These are phyloP conservation scores for Hymenoscyphus fructigenus DNA, from an alignment of 2,329 filamentous ascomycete species.

Conservation along the genomic window DNA sequence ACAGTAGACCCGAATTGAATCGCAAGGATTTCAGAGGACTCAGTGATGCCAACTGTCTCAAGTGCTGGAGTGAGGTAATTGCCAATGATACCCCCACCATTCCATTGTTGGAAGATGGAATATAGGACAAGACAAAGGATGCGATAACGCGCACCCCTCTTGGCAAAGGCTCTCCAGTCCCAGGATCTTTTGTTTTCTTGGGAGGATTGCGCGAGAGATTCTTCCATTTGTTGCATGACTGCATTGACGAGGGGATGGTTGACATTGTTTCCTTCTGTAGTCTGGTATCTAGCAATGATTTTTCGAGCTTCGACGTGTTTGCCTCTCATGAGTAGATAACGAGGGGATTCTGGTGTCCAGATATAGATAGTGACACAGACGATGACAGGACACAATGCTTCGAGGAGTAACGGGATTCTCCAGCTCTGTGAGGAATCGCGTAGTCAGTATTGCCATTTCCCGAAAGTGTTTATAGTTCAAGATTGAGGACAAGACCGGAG, in stretches of 20 bases:
- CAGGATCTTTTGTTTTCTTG: constrained; percentile 40
- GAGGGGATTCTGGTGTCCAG: constrained; percentile 36
- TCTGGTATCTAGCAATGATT: constrained; percentile 47
- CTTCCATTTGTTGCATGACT: constrained; percentile 34
- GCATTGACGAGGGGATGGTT: constrained; percentile 26
- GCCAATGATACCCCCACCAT: constrained; percentile 30
- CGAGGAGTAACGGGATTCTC: constrained; percentile 32
- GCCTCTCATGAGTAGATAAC: constrained; percentile 40
- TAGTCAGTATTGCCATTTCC: too few species aligned
- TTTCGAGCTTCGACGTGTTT: constrained; percentile 37
- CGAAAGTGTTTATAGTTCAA: too few species aligned
- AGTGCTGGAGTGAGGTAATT: constrained; percentile 30
- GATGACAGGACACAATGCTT: constrained; percentile 40
- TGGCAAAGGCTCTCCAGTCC: constrained; percentile 49
- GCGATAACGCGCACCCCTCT: constrained; percentile 43
- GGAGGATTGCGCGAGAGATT: constrained; percentile 20
- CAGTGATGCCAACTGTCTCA: constrained; percentile 24
- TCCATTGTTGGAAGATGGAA: constrained; percentile 34
- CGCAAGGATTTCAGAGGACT: constrained; percentile 21
- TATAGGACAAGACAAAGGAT: constrained; percentile 46
- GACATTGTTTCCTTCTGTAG: constrained; percentile 41
- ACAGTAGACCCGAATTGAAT: constrained; percentile 27
- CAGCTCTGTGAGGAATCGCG: constrained; percentile 16
- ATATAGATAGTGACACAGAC: constrained; percentile 32
- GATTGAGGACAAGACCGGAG: too few species aligned